Evolutionary conservation across 345 rosid species (phyloP), one percentile per base, ranked within the genome.

Genomic region (Raphanus raphanistrum): DNA sequence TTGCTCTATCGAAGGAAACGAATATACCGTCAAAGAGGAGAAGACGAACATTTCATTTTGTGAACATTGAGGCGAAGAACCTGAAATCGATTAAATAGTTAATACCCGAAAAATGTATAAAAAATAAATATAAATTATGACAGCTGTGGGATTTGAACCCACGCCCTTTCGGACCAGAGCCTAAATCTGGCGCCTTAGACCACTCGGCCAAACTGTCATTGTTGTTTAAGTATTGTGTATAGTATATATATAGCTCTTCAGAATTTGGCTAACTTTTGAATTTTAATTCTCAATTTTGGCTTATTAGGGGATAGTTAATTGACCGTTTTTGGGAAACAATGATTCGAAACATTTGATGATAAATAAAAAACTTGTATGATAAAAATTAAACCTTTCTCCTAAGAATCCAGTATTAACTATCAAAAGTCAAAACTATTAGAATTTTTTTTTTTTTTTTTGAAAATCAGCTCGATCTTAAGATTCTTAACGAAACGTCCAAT

Each of bases 81-180:
- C 41, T 36, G 41, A 36, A 36, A 36, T 36, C 48, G 12, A 41
- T 11, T 41, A 41, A 41, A 41, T 41, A 41, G 48, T 41, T 10
- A 27, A 1, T 27, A 27, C 32, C 5, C n/a, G 1, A n/a, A 16
- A 65, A 36, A 1, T 4, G 33, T 2, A 50, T 6, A 8, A 5
- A 4, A 68, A 50, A 50, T 4, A 41, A 41, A 43, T 2, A 2
- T 12, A 45, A 50, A 27, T 6, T 6, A 5, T 95, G 94, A 92
- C 92, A 90, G 98, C 99, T 95, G 90, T 89, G 96, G 96, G 92
- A 91, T 91, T 95, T 91, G 96, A 95, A 95, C 98, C 94, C 97
- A 92, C 97, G 95, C 95, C 98, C 97, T 92, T 88, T 81, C 98
- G 93, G 94, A 91, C 94, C 96, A 90, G 96, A 92, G 93, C 97